phyloP scores from a whole-genome alignment of 2,329 filamentous ascomycete species.

The Neopestalotiopsis clavispora region DNA sequence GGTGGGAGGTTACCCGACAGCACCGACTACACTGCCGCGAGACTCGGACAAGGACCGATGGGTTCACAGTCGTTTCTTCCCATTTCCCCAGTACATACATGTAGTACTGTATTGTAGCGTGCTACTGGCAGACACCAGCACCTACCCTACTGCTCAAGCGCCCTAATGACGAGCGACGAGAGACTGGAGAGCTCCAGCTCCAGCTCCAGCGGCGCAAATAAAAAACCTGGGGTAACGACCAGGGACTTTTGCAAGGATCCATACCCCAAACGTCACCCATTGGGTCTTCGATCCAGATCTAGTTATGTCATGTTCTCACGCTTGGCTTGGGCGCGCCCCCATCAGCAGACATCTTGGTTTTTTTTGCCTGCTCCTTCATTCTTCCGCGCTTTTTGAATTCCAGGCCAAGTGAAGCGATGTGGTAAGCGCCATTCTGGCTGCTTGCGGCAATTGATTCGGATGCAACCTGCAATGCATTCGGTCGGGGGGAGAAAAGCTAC shows the following conservation, averaged over 20 bases:
- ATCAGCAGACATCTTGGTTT: constrained; percentile 5
- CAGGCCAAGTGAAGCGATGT: background rate
- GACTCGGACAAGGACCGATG: too few relatives aligned
- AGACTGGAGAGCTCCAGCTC: too few relatives aligned
- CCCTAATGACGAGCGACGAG: background rate
- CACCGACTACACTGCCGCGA: too few relatives aligned
- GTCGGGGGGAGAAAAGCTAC: background rate
- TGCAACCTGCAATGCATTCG: background rate
- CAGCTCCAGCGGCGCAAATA: background rate
- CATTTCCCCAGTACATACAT: too few relatives aligned
- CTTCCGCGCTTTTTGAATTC: background rate
- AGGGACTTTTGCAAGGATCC: constrained; percentile 2
- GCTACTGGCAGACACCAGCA: too few relatives aligned
- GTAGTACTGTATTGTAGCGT: too few relatives aligned
- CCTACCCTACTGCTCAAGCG: background rate
- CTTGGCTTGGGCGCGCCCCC: background rate
- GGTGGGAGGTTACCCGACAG: too few relatives aligned
- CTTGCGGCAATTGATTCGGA: constrained; percentile 1
- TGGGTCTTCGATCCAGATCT: background rate
- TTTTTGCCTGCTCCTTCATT: background rate
- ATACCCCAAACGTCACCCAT: background rate
- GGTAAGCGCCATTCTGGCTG: background rate
- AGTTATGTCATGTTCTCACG: constrained; percentile 7
- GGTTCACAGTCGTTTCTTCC: too few relatives aligned
- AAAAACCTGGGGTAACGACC: constrained; percentile 10